Base-by-base conservation (phyloP, 192 early-diverging fungal species). In the Phycomyces nitens region DNA sequence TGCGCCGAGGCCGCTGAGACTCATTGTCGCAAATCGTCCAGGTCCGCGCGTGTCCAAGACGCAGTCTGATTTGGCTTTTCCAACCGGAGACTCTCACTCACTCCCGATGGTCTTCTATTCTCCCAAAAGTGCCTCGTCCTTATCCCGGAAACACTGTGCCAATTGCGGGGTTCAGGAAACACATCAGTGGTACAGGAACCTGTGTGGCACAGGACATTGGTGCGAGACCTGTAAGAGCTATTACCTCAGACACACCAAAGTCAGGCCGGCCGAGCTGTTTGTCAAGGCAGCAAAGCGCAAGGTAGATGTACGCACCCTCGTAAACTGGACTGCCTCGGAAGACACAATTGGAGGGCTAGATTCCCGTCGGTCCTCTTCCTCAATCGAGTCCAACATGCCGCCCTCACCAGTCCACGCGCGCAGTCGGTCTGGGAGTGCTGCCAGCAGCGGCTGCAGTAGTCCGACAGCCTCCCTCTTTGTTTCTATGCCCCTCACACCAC, bases 151-250 rank as follows among this genome's bases (percentile, higher is more conserved):
- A 22, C 12, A 23, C 1, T 73, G 71, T 29, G 61, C 41, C 42
- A 73, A 73, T 23, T 73, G 71, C 50, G 50, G 60, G 16, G 66
- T 73, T 12, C 43, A 54, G 23, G 66, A 63, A 49, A 73, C 71
- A 1, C 71, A 73, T 53, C 71, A 73, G 38, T 73, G 71, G 65
- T 73, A 67, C 34, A 55, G 71, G 15, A 73, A 73, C 10, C n/a
- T 68, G 14, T 63, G 65, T 47, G 71, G 71, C 14, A 55, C 61
- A 8, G 71, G 71, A 1, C 65, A 73, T 39, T 73, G 71, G 71
- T 73, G 71, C 27, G 65, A 73, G n/a, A 73, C 65, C 6, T 73
- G 71, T 18, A 73, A 67, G 49, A 73, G 65, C 5, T 73, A 73
- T 26, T 73, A 68, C 21, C 41, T 73, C 11, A 53, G 71, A 44